These are phyloP conservation scores for Rhizopogon roseolus DNA, from an alignment of 768 basidiomycete species.

Conservation along the genomic window DNA sequence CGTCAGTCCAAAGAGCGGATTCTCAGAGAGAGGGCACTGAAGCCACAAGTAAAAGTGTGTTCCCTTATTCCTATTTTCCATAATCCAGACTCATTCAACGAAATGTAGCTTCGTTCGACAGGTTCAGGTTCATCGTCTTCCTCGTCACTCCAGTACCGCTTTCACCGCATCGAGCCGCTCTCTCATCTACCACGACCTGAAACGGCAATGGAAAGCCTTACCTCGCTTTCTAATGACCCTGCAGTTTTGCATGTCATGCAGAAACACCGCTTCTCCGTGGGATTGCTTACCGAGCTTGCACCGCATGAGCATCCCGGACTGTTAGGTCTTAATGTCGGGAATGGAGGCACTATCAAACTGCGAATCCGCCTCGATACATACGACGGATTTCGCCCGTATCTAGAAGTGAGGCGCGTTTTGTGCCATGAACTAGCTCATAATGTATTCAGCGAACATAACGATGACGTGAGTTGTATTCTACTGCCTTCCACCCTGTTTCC, in stretches of 20 bases:
- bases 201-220: constrained; percentile 49
- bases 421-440: constrained; percentile 81
- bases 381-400: constrained; percentile 67
- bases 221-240: constrained; percentile 61
- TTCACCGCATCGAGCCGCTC: constrained; percentile 61
- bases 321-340: constrained; percentile 63
- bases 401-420: constrained; percentile 59
- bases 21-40: constrained; percentile 52
- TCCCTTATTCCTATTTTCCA: neutral
- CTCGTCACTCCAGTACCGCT: constrained; percentile 45
- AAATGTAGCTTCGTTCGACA: constrained; percentile 52
- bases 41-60: constrained; percentile 53
- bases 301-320: constrained; percentile 55
- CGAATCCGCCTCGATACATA: constrained; percentile 66
- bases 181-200: constrained; percentile 60
- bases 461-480: constrained; percentile 47
- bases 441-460: constrained; percentile 66
- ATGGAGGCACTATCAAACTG: constrained; percentile 60
- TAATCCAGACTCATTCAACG: neutral
- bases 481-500: neutral
- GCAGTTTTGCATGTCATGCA: constrained; percentile 71
- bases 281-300: constrained; percentile 69
- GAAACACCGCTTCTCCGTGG: constrained; percentile 62
- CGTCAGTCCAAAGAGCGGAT: constrained; percentile 53
- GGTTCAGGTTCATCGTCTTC: constrained; percentile 27